These are phyloP conservation scores for Aureobasidium zeae DNA, from an alignment of 2,329 filamentous ascomycete genomes.

Conservation along the genomic window DNA sequence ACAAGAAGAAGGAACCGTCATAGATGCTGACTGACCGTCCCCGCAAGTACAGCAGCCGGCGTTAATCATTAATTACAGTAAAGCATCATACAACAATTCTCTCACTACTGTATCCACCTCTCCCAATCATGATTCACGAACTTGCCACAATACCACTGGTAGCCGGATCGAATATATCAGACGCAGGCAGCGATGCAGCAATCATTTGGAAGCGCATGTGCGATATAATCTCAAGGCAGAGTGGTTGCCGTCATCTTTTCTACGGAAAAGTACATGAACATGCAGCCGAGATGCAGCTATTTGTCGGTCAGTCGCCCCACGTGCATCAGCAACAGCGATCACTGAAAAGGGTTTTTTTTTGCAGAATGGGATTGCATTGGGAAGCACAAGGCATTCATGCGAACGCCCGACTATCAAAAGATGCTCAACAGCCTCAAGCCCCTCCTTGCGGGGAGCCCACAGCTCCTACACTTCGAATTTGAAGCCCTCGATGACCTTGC, in stretches of 20 bases:
- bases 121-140: constrained; percentile 31
- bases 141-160: constrained; percentile 32
- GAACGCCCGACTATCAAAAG: constrained; percentile 29
- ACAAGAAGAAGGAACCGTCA: no score
- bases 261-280: constrained; percentile 35
- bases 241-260: constrained; percentile 30
- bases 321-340: background rate
- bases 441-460: constrained; percentile 24
- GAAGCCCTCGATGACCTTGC: constrained; percentile 18
- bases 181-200: constrained; percentile 23
- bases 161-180: constrained; percentile 28
- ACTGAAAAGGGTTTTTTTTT: background rate
- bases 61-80: no score
- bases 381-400: constrained; percentile 34
- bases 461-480: constrained; percentile 31
- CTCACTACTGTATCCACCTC: no score
- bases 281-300: constrained; percentile 29
- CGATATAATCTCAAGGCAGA: constrained; percentile 28
- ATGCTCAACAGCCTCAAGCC: constrained; percentile 29
- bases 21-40: no score
- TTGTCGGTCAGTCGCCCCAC: constrained; percentile 29
- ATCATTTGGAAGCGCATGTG: constrained; percentile 27
- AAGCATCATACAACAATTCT: no score
- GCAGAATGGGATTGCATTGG: constrained; percentile 37
- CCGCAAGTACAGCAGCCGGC: no score